Evolutionary conservation across 2,329 filamentous ascomycete genomes (phyloP), one percentile per base, ranked within the genome.

Genomic region (Microcyclosporella mali): DNA sequence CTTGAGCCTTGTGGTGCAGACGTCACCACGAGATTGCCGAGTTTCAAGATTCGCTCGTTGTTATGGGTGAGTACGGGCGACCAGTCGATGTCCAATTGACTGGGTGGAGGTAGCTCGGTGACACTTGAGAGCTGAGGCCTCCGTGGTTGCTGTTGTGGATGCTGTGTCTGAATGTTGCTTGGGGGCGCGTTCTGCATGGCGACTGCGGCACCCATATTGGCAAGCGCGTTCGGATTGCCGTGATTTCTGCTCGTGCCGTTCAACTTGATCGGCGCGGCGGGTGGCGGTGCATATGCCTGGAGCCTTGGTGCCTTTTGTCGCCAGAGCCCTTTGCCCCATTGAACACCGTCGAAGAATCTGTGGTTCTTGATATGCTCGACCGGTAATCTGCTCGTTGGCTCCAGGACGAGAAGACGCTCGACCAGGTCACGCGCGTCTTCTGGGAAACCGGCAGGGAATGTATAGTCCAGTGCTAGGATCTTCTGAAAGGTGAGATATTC

Each of bases 401-500:
- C 92, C 29, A 95, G 71, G 1, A 98, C 90, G 11, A 98, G 72
- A 33, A 94, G 79, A 49, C 92, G 78, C 64, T 97, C 90, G 1
- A 98, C 83, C 12, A 98, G 72, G 64, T 98, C 92, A 47, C 82
- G 82, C 15, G 92, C 92, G 1, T 88, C 78, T 4, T 82, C 72
- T 2, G 92, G 92, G 56, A 98, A 98, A 1, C 88, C 88, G 19
- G 79, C 68, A 0, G 92, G 92, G 52, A 97, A 98, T 34, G 90
- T 84, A 62, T 97, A 98, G 41, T 98, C 90, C 33, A 98, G 73
- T 25, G 78, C 84, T 40, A 98, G 87, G 60, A 98, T 98, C 67
- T 97, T 98, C 64, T 98, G 92, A 61, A 98, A 98, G 0, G 92
- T 98, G 61, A 92, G 76, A 59, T 97, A 98, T 63, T 98, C 92